A percentile compares a stretch with the other conserved stretches of the same genome.
Conservation (phyloP, 1,284 basidiomycete genomes). For the Ceratobasidium sp. region DNA sequence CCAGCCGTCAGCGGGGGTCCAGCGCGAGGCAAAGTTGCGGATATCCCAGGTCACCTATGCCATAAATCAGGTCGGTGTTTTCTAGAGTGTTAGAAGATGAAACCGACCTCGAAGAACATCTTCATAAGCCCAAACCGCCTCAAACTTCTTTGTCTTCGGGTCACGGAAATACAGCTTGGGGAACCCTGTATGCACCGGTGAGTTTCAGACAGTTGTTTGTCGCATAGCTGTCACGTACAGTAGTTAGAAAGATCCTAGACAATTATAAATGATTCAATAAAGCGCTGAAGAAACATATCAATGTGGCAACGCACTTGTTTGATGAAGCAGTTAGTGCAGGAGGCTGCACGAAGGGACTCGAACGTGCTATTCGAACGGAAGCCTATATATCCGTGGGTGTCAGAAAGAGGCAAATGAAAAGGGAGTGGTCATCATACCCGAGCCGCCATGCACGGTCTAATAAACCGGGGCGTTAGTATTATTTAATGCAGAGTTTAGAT, state of each 20-base stretch:
- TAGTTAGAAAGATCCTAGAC: constrained; percentile 60
- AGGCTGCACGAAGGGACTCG: constrained; percentile 57
- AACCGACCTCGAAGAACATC: no score
- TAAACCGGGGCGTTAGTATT: neutral
- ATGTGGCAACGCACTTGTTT: constrained; percentile 22
- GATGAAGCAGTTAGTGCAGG: constrained; percentile 59
- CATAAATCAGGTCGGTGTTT: constrained; percentile 6
- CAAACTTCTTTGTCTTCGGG: no score
- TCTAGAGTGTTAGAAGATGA: neutral
- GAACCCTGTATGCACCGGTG: neutral
- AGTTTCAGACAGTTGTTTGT: constrained; percentile 10
- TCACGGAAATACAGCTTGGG: no score
- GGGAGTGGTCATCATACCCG: no score
- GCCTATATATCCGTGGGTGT: constrained; percentile 50
- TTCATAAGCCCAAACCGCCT: no score
- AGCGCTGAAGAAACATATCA: neutral
- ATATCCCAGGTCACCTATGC: constrained; percentile 62
- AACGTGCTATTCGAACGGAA: constrained; percentile 59
- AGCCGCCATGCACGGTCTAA: constrained; percentile 27
- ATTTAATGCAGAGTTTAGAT: neutral
- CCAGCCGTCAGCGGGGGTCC: constrained; percentile 58
- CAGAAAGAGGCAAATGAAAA: neutral
- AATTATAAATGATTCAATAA: constrained; percentile 41
- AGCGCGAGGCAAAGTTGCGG: constrained; percentile 57
- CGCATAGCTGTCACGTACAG: constrained; percentile 33